Conservation (phyloP, 179 eudicot species). For the Carnegiea gigantea region DNA sequence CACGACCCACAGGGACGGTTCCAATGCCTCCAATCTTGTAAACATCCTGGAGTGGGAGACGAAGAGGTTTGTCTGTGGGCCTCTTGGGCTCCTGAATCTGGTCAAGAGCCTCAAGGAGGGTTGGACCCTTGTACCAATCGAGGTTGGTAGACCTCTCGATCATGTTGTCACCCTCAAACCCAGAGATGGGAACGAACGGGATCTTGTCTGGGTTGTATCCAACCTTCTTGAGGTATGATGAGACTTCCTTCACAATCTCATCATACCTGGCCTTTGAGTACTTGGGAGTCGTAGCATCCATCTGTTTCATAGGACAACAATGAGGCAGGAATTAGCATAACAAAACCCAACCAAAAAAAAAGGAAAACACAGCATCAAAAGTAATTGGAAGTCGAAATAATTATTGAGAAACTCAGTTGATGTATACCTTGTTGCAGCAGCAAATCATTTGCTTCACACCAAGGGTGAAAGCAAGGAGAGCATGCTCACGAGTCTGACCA, state of each 20-base stretch:
- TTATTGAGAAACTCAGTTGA: neutral
- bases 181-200: slow-evolving; percentile 32
- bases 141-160: slow-evolving; percentile 39
- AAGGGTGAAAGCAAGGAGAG: slow-evolving; percentile 33
- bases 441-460: slow-evolving; percentile 37
- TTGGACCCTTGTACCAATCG: slow-evolving; percentile 41
- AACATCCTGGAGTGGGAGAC: slow-evolving; percentile 39
- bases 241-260: slow-evolving; percentile 37
- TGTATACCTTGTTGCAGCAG: slow-evolving; percentile 18
- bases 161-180: slow-evolving; percentile 34
- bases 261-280: slow-evolving; percentile 36
- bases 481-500: slow-evolving; percentile 36
- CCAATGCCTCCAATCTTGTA: slow-evolving; percentile 41
- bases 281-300: slow-evolving; percentile 37
- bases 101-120: slow-evolving; percentile 31
- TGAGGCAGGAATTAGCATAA: neutral
- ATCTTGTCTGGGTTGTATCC: slow-evolving; percentile 40
- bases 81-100: slow-evolving; percentile 32
- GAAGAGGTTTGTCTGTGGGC: slow-evolving; percentile 36
- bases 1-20: slow-evolving; percentile 34
- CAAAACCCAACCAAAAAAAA: neutral
- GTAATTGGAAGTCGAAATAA: neutral
- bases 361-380: neutral
- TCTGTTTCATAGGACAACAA: neutral
- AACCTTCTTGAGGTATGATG: slow-evolving; percentile 36